Conservation (phyloP, 768 basidiomycete species). For the Mycena haematopus region DNA sequence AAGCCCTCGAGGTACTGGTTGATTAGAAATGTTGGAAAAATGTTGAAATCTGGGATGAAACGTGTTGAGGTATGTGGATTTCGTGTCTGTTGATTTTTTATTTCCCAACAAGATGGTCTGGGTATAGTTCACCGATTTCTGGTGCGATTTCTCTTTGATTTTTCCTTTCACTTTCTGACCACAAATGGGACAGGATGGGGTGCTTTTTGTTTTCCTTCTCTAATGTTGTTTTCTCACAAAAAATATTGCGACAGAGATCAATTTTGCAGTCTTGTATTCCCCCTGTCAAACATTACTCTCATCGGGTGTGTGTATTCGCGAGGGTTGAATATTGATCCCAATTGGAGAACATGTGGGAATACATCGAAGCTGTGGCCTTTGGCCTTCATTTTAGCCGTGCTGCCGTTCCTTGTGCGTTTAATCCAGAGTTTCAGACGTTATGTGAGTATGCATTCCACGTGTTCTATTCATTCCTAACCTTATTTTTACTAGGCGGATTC, state of each 20-base stretch:
- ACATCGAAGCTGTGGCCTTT: conserved; percentile 63
- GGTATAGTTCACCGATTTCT: conserved; percentile 81
- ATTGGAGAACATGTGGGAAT: conserved; percentile 51
- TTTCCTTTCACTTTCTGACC: not conserved
- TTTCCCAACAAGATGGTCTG: conserved; percentile 1
- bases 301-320: conserved; percentile 75
- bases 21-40: conserved; percentile 63
- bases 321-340: conserved; percentile 47
- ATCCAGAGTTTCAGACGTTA: conserved; percentile 90
- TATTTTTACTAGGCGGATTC: conserved; percentile 60
- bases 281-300: conserved; percentile 74
- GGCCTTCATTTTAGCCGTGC: conserved; percentile 60
- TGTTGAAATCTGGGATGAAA: conserved; percentile 71
- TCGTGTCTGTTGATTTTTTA: conserved; percentile 14
- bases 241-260: conserved; percentile 68
- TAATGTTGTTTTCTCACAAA: not conserved
- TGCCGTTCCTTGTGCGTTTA: conserved; percentile 81
- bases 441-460: conserved; percentile 27
- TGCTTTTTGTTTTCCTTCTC: no score
- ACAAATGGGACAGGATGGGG: no score
- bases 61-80: conserved; percentile 70
- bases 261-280: conserved; percentile 79
- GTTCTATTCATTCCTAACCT: not conserved
- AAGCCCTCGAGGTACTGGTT: conserved; percentile 83
- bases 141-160: conserved; percentile 49